Base-by-base conservation (phyloP, 2,329 filamentous ascomycete species). In the Fusarium sulawesiense region DNA sequence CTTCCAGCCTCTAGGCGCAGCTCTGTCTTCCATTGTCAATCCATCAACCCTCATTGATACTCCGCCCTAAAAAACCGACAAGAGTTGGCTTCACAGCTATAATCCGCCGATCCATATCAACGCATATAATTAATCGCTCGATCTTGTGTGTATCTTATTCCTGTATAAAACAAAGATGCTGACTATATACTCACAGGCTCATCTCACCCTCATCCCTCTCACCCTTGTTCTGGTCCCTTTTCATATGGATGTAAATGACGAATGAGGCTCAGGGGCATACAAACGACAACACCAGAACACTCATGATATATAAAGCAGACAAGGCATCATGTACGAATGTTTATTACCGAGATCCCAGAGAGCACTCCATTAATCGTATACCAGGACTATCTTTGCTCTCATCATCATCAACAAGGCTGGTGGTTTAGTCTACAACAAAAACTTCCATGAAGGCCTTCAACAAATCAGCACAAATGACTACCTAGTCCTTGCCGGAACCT, bases 351-450 rank as follows among this genome's bases (percentile, higher is more conserved):
- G 20, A 29, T 14, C 32, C 44, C n/a, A 40, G 21, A 11, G 30
- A 27, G 21, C n/a, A 16, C 14, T 11, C 21, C 21, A 14, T 57
- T 69, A 49, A 66, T 45, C 42, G 30, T 54, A 55, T 32, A 50
- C 56, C 74, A 98, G 94, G 96, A 93, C 94, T 72, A 92, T 99
- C 80, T 96, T 97, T 81, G 91, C 94, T 63, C 91, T 99, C 78
- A 94, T 98, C 80, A 92, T 99, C 80, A 97, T 99, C 85, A 98
- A 98, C 86, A 99, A 99, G 87, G 94, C 96, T 71, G 96, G 94
- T 65, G 96, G 96, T 75, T 88, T 99, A 56, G 91, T 99, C 81
- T 99, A 97, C 86, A 95, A 98, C 82, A 93, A 94, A 75, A 93
- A 93, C 77, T 98, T 99, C 80, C 91, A 94, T 76, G 89, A 95